Evolutionary conservation across 139 green algal species (phyloP).

Genomic region (Coelastrella sp.): DNA sequence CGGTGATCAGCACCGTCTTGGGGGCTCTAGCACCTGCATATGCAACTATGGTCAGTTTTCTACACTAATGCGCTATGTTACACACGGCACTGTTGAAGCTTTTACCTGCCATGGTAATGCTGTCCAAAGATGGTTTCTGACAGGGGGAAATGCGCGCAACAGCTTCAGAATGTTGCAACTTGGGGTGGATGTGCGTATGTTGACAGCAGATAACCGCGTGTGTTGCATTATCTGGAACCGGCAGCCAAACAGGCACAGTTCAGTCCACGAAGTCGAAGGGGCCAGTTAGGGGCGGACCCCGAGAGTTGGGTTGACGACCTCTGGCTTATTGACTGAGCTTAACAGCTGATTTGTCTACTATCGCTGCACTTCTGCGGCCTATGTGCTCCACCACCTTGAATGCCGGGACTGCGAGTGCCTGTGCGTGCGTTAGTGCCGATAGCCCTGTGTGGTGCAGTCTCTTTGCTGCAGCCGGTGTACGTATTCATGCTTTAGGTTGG

Average conservation of each 20-base stretch:
- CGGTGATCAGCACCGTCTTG: constrained; percentile 32
- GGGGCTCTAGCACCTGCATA: neutral
- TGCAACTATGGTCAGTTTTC: neutral
- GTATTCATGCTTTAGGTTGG: too few species aligned
- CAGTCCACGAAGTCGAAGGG: neutral
- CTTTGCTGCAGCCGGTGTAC: too few species aligned
- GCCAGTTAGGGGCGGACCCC: neutral
- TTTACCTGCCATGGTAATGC: neutral
- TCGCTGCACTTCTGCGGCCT: too few species aligned
- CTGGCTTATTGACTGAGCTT: too few species aligned
- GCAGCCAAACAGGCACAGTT: neutral
- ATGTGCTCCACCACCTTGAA: too few species aligned
- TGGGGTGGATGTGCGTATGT: neutral
- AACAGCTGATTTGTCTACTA: too few species aligned
- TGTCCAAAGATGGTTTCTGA: neutral
- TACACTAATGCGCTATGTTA: neutral
- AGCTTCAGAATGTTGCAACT: neutral
- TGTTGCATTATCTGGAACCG: neutral
- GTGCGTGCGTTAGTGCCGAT: too few species aligned
- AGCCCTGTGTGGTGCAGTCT: too few species aligned
- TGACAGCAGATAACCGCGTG: neutral
- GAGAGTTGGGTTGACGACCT: neutral
- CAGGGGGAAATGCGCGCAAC: neutral
- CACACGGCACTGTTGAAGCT: neutral
- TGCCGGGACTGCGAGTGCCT: too few species aligned